These are phyloP conservation scores for Globisporangium emineosum DNA, from an alignment of 352 stramenopile genomes.

Conservation along the genomic window DNA sequence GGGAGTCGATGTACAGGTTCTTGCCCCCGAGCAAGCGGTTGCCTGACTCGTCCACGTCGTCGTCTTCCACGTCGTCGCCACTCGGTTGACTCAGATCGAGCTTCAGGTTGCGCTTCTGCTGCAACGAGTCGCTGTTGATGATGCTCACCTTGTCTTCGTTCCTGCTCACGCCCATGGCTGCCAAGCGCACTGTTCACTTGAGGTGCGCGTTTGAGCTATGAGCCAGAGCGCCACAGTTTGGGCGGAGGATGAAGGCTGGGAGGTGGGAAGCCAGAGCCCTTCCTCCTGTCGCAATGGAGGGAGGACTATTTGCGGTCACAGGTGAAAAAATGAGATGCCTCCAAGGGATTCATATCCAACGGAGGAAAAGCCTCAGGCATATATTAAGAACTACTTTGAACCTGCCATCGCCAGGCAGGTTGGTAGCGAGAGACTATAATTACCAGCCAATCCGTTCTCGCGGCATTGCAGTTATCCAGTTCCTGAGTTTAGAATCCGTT, in stretches of 20 bases:
- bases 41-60: slow-evolving; percentile 29
- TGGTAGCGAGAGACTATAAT: neutral
- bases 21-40: slow-evolving; percentile 37
- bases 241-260: neutral
- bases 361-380: neutral
- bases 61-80: slow-evolving; percentile 29
- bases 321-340: neutral
- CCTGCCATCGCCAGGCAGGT: neutral
- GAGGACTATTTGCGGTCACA: neutral
- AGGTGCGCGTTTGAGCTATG: slow-evolving; percentile 15
- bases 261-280: neutral
- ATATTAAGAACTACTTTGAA: slow-evolving; percentile 1
- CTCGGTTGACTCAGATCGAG: slow-evolving; percentile 23
- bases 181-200: neutral
- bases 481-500: neutral
- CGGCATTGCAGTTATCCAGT: neutral
- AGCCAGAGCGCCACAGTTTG: neutral
- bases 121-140: slow-evolving; percentile 46
- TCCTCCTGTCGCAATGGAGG: neutral
- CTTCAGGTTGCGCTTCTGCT: slow-evolving; percentile 29
- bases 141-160: slow-evolving; percentile 52
- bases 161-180: slow-evolving; percentile 18
- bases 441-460: neutral
- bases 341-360: neutral
- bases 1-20: slow-evolving; percentile 75